phyloP scores from a whole-genome alignment of 148 eudicot species.

The Vaccinium darrowii region DNA sequence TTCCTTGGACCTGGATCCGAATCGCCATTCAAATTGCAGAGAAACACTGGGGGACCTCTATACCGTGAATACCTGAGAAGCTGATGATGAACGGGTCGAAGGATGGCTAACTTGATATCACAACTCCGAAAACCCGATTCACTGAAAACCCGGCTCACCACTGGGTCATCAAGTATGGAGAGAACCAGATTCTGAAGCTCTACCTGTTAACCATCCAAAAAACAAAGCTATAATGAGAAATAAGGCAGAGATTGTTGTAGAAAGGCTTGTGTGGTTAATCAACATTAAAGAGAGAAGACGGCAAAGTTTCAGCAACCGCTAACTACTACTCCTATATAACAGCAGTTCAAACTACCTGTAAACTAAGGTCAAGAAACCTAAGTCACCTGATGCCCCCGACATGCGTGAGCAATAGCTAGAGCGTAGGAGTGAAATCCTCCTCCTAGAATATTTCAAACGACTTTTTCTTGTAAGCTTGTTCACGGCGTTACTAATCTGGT shows the following conservation, averaged over 20 bases:
- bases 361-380: neutral
- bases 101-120: slow-evolving; percentile 67
- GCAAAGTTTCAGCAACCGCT: neutral
- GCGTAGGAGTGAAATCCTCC: too few relatives aligned
- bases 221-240: neutral
- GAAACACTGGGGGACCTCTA: slow-evolving; percentile 37
- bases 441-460: too few relatives aligned
- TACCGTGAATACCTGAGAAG: slow-evolving; percentile 37
- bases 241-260: too few relatives aligned
- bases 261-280: neutral
- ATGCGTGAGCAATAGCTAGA: too few relatives aligned
- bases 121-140: slow-evolving; percentile 82
- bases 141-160: slow-evolving; percentile 74
- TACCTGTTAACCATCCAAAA: slow-evolving; percentile 30
- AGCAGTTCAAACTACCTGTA: neutral
- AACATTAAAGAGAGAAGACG: neutral
- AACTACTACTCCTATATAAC: neutral
- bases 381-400: too few relatives aligned
- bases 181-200: slow-evolving; percentile 64
- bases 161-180: slow-evolving; percentile 86
- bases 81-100: slow-evolving; percentile 53
- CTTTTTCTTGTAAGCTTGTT: too few relatives aligned
- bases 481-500: too few relatives aligned
- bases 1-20: slow-evolving; percentile 21
- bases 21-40: slow-evolving; percentile 35